Conservation (phyloP, 768 basidiomycete genomes). For the Russula vinacea region DNA sequence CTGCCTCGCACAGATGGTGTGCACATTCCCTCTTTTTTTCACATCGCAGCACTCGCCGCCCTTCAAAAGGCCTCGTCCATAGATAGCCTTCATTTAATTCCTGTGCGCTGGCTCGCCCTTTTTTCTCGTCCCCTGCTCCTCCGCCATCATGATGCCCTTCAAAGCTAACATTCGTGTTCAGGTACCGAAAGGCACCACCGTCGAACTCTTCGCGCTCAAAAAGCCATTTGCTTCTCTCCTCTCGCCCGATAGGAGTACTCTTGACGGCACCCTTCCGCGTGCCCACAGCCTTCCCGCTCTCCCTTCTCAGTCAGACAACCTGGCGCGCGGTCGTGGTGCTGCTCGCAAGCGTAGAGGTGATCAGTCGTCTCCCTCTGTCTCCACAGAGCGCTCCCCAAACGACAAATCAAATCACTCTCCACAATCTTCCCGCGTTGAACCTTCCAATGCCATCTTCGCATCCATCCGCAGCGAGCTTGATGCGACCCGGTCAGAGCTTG, state of each 20-base stretch:
- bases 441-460: constrained; percentile 26
- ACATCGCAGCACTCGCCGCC: constrained; percentile 16
- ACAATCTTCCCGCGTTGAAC: constrained; percentile 22
- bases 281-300: constrained; percentile 20
- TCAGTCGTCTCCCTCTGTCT: constrained; percentile 28
- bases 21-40: constrained; percentile 21
- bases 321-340: constrained; percentile 30
- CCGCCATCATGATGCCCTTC: constrained; percentile 23
- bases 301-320: constrained; percentile 28
- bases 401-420: constrained; percentile 21
- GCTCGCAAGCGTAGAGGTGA: constrained; percentile 30
- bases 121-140: background rate
- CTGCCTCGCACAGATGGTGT: background rate
- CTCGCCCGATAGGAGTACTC: constrained; percentile 21
- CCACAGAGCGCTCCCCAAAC: constrained; percentile 25
- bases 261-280: constrained; percentile 22
- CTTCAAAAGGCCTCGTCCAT: constrained; percentile 19
- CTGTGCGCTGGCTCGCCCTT: constrained; percentile 18
- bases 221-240: constrained; percentile 26
- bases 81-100: constrained; percentile 7
- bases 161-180: constrained; percentile 31
- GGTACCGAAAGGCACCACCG: constrained; percentile 27
- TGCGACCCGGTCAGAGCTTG: constrained; percentile 51
- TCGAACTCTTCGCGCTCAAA: constrained; percentile 30
- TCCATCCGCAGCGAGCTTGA: constrained; percentile 59